A percentile compares a stretch with the other conserved stretches of the same genome.
phyloP scores from a whole-genome alignment of 2,329 filamentous ascomycete species.

The Beauveria bassiana region DNA sequence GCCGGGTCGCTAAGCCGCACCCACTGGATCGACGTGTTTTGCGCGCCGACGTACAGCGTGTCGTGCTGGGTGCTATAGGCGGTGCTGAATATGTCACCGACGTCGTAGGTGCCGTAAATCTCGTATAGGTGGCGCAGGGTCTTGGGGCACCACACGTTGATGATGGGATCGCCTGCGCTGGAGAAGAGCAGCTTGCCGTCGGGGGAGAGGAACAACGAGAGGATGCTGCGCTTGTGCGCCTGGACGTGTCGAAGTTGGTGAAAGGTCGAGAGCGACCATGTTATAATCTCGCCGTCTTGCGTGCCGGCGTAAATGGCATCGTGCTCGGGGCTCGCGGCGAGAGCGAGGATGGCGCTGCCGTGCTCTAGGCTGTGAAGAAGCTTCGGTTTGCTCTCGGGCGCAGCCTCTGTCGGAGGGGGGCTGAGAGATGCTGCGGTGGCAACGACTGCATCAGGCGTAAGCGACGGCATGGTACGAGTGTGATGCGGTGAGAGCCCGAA shows the following conservation, averaged over 20 bases:
- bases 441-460: neutral
- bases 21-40: constrained; percentile 96
- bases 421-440: neutral
- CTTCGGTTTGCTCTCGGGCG: constrained; percentile 38
- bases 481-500: neutral
- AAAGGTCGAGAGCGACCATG: constrained; percentile 86
- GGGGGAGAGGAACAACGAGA: constrained; percentile 73
- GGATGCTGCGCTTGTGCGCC: constrained; percentile 84
- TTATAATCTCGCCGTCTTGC: constrained; percentile 85
- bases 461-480: neutral
- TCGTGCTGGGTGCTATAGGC: constrained; percentile 73
- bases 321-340: constrained; percentile 71
- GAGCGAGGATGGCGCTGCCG: constrained; percentile 70
- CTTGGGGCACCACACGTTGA: constrained; percentile 85
- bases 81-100: constrained; percentile 94
- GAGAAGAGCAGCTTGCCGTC: constrained; percentile 77
- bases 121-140: constrained; percentile 74
- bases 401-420: neutral
- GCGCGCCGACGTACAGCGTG: constrained; percentile 83
- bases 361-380: constrained; percentile 69
- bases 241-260: constrained; percentile 71
- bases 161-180: constrained; percentile 84
- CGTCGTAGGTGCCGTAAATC: constrained; percentile 87
- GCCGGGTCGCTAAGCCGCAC: constrained; percentile 62
- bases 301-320: constrained; percentile 85